These are phyloP conservation scores for Quercus glauca DNA, from an alignment of 306 rosid genomes.

Conservation along the genomic window DNA sequence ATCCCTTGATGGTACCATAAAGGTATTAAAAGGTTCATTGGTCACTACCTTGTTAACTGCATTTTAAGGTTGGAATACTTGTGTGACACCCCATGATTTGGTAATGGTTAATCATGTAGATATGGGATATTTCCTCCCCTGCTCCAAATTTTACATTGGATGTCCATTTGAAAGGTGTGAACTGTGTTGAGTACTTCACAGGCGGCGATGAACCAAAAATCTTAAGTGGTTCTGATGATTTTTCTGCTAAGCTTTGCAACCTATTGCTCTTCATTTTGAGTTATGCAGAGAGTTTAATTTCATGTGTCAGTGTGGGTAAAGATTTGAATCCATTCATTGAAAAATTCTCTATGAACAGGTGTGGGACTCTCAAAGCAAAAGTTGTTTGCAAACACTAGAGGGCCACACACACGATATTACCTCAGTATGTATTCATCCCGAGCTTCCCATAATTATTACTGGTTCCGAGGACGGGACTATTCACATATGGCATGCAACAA, in stretches of 20 bases:
- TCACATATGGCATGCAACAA: constrained; percentile 30
- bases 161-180: constrained; percentile 60
- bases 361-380: constrained; percentile 36
- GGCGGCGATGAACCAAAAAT: constrained; percentile 34
- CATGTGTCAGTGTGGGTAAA: neutral
- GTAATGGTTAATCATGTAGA: constrained; percentile 22
- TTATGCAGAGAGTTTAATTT: neutral
- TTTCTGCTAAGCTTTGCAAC: constrained; percentile 30
- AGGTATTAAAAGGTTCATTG: constrained; percentile 26
- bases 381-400: constrained; percentile 31
- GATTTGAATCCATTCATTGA: neutral
- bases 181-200: constrained; percentile 50
- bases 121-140: constrained; percentile 54
- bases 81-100: neutral
- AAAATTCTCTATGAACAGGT: constrained; percentile 15
- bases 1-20: constrained; percentile 61
- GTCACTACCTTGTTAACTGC: neutral
- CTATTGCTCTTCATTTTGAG: neutral
- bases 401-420: constrained; percentile 38
- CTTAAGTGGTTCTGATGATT: constrained; percentile 70
- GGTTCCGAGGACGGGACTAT: constrained; percentile 39
- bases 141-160: constrained; percentile 39
- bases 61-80: neutral
- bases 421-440: constrained; percentile 28
- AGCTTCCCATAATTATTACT: constrained; percentile 36